Conservation (phyloP, 192 early-diverging fungal genomes). For the Pilobolus umbonatus region DNA sequence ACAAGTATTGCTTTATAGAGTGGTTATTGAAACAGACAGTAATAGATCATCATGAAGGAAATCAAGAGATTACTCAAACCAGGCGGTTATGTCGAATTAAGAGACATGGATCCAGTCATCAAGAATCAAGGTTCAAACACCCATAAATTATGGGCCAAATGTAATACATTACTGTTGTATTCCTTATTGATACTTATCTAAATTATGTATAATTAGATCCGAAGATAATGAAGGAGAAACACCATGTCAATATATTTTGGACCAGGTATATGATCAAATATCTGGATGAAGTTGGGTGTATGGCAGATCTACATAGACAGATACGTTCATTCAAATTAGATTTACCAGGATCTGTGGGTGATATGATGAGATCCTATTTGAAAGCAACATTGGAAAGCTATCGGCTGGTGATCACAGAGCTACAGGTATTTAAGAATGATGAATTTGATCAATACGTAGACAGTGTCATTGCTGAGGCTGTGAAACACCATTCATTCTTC, state of each 20-base stretch:
- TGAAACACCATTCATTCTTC: conserved; percentile 1
- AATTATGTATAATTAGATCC: background rate
- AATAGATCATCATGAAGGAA: conserved; percentile 15
- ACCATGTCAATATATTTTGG: conserved; percentile 10
- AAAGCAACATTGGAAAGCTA: background rate
- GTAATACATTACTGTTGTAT: background rate
- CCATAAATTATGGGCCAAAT: background rate
- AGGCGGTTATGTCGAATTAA: conserved; percentile 38
- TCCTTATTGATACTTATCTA: background rate
- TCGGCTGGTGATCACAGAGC: background rate
- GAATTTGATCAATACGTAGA: background rate
- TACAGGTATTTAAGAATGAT: background rate
- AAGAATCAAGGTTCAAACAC: conserved; percentile 13
- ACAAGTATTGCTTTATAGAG: background rate
- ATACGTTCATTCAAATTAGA: background rate
- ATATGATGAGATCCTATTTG: background rate
- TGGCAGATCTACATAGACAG: conserved; percentile 13
- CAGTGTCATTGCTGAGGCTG: background rate
- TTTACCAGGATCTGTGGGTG: background rate
- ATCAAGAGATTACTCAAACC: conserved; percentile 31
- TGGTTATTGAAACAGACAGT: background rate
- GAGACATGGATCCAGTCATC: conserved; percentile 29
- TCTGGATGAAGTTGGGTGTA: conserved; percentile 1
- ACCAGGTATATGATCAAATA: conserved; percentile 8
- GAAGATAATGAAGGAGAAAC: background rate